Evolutionary conservation across 2,329 filamentous ascomycete species (phyloP).

Genomic region (Sphaerostilbella broomeana): DNA sequence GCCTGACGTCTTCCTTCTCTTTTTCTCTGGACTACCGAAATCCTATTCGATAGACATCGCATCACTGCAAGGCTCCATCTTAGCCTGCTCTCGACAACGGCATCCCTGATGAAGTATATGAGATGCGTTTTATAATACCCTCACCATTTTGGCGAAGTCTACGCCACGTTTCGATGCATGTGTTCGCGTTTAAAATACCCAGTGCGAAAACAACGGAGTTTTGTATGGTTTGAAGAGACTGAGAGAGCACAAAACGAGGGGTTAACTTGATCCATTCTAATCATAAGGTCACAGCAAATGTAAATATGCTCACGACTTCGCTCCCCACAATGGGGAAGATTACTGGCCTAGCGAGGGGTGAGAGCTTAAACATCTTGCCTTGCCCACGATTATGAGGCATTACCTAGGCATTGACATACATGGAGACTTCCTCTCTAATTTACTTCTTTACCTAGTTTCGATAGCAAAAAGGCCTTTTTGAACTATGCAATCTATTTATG

Average conservation of each 20-base stretch:
- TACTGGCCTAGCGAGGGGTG: too few relatives aligned
- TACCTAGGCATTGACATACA: conserved; percentile 15
- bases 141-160: background rate
- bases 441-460: conserved; percentile 21
- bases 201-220: conserved; percentile 10
- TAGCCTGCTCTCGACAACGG: background rate
- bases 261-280: background rate
- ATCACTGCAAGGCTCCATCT: conserved; percentile 3
- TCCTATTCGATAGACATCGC: conserved; percentile 9
- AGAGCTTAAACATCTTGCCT: conserved; percentile 3
- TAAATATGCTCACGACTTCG: too few relatives aligned
- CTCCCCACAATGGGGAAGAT: too few relatives aligned
- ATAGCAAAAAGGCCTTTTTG: conserved; percentile 18
- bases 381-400: conserved; percentile 4
- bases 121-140: conserved; percentile 8
- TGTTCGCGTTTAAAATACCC: conserved; percentile 14
- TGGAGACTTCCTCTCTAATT: conserved; percentile 13
- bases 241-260: conserved; percentile 1
- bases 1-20: background rate
- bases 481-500: conserved; percentile 4
- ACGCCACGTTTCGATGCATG: conserved; percentile 12
- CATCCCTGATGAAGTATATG: conserved; percentile 12
- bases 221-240: background rate
- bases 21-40: conserved; percentile 1
- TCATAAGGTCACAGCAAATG: too few relatives aligned